Evolutionary conservation across 2,329 filamentous ascomycete species (phyloP).

Genomic region (Incumbomyces delicatus): DNA sequence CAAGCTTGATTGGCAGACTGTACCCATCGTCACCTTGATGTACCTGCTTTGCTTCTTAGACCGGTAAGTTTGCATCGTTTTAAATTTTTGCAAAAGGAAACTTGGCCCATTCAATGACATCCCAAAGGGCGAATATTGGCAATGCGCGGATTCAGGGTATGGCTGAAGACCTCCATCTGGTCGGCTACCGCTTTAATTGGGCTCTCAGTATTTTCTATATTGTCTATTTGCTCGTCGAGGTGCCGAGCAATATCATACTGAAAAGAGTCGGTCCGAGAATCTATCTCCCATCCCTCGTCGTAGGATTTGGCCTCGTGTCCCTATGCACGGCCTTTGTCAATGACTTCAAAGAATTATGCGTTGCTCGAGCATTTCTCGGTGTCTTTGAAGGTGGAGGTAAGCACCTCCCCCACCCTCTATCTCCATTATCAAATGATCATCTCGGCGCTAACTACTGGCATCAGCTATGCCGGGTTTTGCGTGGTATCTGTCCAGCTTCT

Average conservation of each 20-base stretch:
- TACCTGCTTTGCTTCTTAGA: conserved; percentile 18
- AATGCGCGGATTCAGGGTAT: conserved; percentile 48
- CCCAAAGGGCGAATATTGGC: conserved; percentile 33
- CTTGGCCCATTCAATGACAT: too few relatives aligned
- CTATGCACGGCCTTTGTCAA: conserved; percentile 4
- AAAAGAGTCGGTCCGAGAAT: conserved; percentile 21
- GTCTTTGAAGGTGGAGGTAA: conserved; percentile 12
- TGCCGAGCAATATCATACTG: conserved; percentile 21
- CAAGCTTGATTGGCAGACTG: conserved; percentile 16
- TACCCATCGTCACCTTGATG: conserved; percentile 15
- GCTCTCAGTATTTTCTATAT: conserved; percentile 46
- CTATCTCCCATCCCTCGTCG: conserved; percentile 14
- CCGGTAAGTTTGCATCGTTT: conserved; percentile 6
- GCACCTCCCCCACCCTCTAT: conserved; percentile 26
- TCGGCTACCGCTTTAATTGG: conserved; percentile 38
- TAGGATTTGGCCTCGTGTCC: conserved; percentile 21
- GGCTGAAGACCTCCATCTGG: conserved; percentile 40
- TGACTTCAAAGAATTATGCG: conserved; percentile 19
- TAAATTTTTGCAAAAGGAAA: too few relatives aligned
- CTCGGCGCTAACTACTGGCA: background rate
- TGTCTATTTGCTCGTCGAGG: conserved; percentile 21
- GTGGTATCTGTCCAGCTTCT: conserved; percentile 49
- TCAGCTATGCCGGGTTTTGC: conserved; percentile 31
- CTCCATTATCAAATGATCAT: conserved; percentile 21
- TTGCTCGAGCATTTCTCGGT: conserved; percentile 14